phyloP scores from a whole-genome alignment of 163 green algal genomes.

The Chlorella variabilis region DNA sequence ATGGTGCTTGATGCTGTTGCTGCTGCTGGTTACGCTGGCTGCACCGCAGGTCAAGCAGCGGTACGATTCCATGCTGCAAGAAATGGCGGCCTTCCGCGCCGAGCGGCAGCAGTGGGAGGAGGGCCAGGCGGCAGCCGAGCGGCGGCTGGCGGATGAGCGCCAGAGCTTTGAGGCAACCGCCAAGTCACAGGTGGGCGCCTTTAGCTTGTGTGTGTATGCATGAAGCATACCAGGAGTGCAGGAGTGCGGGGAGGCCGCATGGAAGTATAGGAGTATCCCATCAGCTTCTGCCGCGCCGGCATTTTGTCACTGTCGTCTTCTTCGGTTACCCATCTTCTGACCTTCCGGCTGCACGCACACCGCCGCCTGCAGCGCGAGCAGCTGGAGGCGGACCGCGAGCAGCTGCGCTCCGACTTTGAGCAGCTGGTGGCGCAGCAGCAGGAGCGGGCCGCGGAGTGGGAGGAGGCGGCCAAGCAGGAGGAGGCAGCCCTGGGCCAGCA shows the following conservation, averaged over 20 bases:
- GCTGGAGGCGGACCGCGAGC: slow-evolving; percentile 47
- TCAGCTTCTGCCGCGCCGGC: neutral
- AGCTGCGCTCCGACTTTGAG: slow-evolving; percentile 55
- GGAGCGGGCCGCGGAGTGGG: slow-evolving; percentile 49
- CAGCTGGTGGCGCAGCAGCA: slow-evolving; percentile 46
- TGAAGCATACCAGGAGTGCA: no score
- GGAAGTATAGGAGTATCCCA: neutral
- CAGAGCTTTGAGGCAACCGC: neutral
- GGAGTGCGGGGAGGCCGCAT: no score
- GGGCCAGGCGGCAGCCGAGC: slow-evolving; percentile 34
- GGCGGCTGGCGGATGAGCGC: neutral
- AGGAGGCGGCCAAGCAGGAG: slow-evolving; percentile 39
- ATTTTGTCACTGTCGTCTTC: no score
- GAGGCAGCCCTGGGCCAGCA: slow-evolving; percentile 39
- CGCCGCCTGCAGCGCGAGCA: slow-evolving; percentile 35
- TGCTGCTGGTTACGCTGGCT: no score
- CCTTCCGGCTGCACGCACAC: no score
- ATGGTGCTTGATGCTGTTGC: no score
- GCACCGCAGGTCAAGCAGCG: slow-evolving; percentile 30
- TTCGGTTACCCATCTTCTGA: no score
- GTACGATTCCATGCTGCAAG: slow-evolving; percentile 47
- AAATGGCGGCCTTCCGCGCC: slow-evolving; percentile 41
- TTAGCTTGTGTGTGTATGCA: neutral
- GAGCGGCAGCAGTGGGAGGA: slow-evolving; percentile 40
- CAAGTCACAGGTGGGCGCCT: neutral